Evolutionary conservation across 129 eudicot genomes (phyloP).

Genomic region (Saussurea involucrata): DNA sequence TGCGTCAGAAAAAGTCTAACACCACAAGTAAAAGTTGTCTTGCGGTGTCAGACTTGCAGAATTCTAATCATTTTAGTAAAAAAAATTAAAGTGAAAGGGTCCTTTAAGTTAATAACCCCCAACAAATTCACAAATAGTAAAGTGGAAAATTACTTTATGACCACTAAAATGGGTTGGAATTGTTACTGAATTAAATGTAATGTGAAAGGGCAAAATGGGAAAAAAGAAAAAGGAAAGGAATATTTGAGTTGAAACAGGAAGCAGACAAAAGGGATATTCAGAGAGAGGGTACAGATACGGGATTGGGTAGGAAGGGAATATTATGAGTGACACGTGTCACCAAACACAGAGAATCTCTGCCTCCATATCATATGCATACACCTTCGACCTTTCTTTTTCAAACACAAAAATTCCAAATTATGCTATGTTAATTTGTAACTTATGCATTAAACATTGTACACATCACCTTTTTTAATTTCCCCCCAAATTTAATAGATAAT

Average conservation of each 20-base stretch:
- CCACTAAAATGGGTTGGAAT: background rate
- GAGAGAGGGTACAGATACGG: conserved; percentile 19
- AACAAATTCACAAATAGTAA: too few species aligned
- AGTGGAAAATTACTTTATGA: too few species aligned
- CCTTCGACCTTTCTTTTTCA: background rate
- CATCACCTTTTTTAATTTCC: background rate
- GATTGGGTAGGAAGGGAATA: conserved; percentile 24
- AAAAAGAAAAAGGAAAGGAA: background rate
- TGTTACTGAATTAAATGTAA: too few species aligned
- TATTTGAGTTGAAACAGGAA: conserved; percentile 16
- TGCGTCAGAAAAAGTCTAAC: too few species aligned
- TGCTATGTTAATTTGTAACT: background rate
- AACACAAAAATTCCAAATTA: background rate
- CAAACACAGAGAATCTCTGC: conserved; percentile 14
- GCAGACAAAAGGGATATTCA: conserved; percentile 42
- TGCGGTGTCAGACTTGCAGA: too few species aligned
- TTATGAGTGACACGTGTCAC: conserved; percentile 25
- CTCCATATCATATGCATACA: conserved; percentile 20
- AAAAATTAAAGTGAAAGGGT: too few species aligned
- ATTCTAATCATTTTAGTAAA: too few species aligned
- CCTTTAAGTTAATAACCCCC: too few species aligned
- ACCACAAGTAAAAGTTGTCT: too few species aligned
- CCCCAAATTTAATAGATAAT: background rate
- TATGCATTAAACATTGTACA: background rate
- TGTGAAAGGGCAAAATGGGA: background rate